Conservation (phyloP, 805 yeast genomes). For the Wickerhamiella allomyrinae region DNA sequence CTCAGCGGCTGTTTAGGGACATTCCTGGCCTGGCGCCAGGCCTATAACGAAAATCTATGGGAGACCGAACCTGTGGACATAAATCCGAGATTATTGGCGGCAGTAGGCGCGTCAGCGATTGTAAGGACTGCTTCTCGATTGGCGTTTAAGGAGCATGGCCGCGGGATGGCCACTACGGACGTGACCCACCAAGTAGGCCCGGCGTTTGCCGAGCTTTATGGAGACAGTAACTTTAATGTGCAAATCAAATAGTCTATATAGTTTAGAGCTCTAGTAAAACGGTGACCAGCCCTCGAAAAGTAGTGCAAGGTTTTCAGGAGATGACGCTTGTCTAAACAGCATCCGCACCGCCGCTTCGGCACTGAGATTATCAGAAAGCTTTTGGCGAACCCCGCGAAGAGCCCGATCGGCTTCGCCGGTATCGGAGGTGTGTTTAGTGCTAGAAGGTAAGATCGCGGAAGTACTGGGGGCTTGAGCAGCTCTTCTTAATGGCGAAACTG, state of each 20-base stretch:
- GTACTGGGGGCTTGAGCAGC: neutral
- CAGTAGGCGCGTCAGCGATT: conserved; percentile 50
- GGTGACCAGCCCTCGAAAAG: conserved; percentile 42
- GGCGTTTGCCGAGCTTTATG: conserved; percentile 40
- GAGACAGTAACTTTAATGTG: neutral
- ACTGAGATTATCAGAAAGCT: conserved; percentile 59
- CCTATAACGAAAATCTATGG: conserved; percentile 50
- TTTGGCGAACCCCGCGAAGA: conserved; percentile 52
- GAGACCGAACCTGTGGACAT: conserved; percentile 28
- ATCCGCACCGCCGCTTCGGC: conserved; percentile 76
- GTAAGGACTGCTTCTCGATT: conserved; percentile 49
- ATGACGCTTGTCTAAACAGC: conserved; percentile 62
- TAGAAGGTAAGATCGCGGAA: neutral
- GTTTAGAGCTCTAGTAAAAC: conserved; percentile 18
- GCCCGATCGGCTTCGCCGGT: conserved; percentile 54
- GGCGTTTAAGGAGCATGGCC: conserved; percentile 51
- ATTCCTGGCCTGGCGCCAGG: conserved; percentile 62
- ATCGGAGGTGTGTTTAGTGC: conserved; percentile 27
- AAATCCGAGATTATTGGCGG: conserved; percentile 24
- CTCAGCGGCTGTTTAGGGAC: conserved; percentile 77
- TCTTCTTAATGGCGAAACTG: conserved; percentile 54
- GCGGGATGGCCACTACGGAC: conserved; percentile 80
- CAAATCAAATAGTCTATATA: neutral
- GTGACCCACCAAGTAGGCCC: conserved; percentile 53
- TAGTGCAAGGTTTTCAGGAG: conserved; percentile 49